Base-by-base conservation (phyloP, 176 grass and related monocot species). In the Musa itinerans region DNA sequence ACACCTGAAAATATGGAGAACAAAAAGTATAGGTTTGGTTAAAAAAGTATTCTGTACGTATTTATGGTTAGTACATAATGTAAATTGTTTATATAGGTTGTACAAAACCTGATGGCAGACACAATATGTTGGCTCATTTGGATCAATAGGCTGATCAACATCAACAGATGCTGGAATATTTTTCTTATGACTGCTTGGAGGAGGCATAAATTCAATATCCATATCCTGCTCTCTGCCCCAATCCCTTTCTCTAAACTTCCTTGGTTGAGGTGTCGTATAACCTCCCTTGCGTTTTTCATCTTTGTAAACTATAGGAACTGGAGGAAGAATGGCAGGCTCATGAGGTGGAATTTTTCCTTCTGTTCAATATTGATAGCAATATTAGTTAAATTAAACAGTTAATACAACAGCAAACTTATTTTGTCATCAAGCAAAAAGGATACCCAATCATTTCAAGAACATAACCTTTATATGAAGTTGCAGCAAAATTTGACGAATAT, bases 111-210 rank as follows among this genome's bases (percentile, higher is more conserved):
- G 95, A 80, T 98, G 95, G 75, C 95, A 98, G 83, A 98, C 92
- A 78, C 94, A 98, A 59, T 98, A 98, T 74, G 88, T 98, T 0
- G 90, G 95, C 73, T 98, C 95, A 89, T 98, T 91, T 27, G 95
- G 95, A 81, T 98, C 90, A 62, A 98, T 82, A 72, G 87, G 83
- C 77, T 84, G 90, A 75, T 98, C 94, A 16, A 79, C 50, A 83
- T 93, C 90, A 79, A 87, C 78, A 84, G 77, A 87, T 76, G 75
- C 74, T 83, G 71, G 72, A 74, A 75, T 78, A 82, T 26, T 87
- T 80, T 93, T 98, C 86, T 93, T 98, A 86, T 70, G 89, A 81
- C 90, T 91, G 68, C 90, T 88, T 71, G 95, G 95, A 85, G 95
- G 95, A 51, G 95, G 95, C 95, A 98, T 98, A 53, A 98, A 85